Base-by-base conservation (phyloP, 2,329 filamentous ascomycete genomes). In the Cercospora sp. region DNA sequence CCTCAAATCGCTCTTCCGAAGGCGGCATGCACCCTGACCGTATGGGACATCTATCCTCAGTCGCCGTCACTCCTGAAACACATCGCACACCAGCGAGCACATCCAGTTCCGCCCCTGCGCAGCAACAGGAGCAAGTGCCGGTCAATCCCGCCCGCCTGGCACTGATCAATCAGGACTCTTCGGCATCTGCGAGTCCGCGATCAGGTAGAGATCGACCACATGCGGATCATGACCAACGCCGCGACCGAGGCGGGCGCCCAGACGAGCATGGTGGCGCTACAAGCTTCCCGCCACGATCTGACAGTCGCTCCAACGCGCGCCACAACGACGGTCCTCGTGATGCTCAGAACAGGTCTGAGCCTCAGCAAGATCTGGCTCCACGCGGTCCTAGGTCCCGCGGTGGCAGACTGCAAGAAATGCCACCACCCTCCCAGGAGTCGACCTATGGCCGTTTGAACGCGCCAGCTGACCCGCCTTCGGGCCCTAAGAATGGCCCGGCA, bases 381-480 rank as follows among this genome's bases (percentile, higher is more conserved):
- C 83, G 83, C 20, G 86, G 85, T 16, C 86, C 86, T 80, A 86
- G 83, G 42, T 39, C 62, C 3, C 62, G 62, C 7, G 80, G 83
- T 75, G 83, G 83, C 31, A 80, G 84, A 60, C 75, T 84, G 12
- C 74, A 82, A 61, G 82, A 83, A 23, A 76, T 77, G 36, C 72
- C 69, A 55, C 72, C 73, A 33, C 73, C 73, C 20, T 77, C 78
- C 16, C 78, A 80, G 63, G 83, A 86, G 64, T 80, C 83, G 10
- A 82, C 80, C 60, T 85, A 83, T 72, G 83, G 83, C 31, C 78
- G 84, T 42, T 75, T 85, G 18, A 86, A 85, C 68, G 77, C 77
- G 30, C 79, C 79, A n/a, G 72, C 77, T 20, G 83, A 88, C 20
- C 82, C 80, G 60, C 86, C 87, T 26, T 86, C 84, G 45, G 87